Base-by-base conservation (phyloP, 2,329 filamentous ascomycete species). In the Alternaria brassicicola region DNA sequence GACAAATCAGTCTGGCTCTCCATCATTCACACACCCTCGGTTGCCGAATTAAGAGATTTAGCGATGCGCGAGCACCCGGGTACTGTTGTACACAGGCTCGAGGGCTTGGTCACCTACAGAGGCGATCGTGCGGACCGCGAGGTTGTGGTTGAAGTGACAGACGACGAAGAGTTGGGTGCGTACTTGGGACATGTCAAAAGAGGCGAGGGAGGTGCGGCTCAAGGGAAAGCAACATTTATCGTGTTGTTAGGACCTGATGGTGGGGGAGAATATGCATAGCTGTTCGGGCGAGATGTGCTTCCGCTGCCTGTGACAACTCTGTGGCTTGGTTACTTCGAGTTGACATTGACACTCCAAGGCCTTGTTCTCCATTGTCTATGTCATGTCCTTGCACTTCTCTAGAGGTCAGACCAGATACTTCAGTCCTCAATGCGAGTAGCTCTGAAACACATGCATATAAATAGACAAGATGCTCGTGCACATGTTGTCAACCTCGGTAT, bases 81-180 rank as follows among this genome's bases (percentile, higher is more conserved):
- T 6, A 83, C 84, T 0, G 70, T 83, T 13, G 85, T 89, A 49
- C 78, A 83, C 31, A 83, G 83, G 26, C 82, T 93, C 15, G 86
- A 92, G 67, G 90, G 89, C 2, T 77, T 91, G 25, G 81, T 91
- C 49, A 86, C 84, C 68, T 67, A 81, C 35, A 56, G 59, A 25
- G 61, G 61, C 4, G 59, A 52, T 6, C 57, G 60, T 8, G 60
- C 63, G 5, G 87, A 85, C 5, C 82, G 82, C 48, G 89, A 91
- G 69, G 80, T 90, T 42, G 80, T 80, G 15, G 84, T 91, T 68
- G 78, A 83, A 54, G 88, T 94, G 66, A 88, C 88, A 53, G 83
- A 88, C 38, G 89, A 93, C 66, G 85, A 87, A 61, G 90, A 94
- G 77, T 74, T 95, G 61, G 84, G 84, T 58, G 88, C 88, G 0